A percentile compares a stretch with the other conserved stretches of the same genome.
Evolutionary conservation across 164 flowering plant genomes (phyloP).

Genomic region (Vitis rupestris): DNA sequence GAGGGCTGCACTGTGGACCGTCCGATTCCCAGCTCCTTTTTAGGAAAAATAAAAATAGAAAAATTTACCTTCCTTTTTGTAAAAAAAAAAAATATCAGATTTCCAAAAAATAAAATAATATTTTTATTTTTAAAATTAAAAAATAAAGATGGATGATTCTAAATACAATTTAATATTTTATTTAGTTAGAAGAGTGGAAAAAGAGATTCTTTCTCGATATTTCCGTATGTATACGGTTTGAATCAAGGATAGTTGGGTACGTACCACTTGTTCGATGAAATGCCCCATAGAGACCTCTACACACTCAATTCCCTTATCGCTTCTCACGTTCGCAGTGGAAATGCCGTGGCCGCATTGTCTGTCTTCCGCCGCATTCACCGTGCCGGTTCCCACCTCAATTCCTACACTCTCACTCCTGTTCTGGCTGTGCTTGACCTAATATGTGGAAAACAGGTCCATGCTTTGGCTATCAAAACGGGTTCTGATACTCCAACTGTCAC

Average conservation of each 20-base stretch:
- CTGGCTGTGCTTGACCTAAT: constrained; percentile 24
- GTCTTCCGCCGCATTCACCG: constrained; percentile 34
- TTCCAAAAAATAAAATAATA: too few relatives aligned
- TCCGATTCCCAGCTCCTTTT: too few relatives aligned
- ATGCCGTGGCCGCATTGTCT: constrained; percentile 31
- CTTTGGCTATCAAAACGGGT: constrained; percentile 38
- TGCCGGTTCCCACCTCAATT: constrained; percentile 15
- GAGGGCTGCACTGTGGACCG: too few relatives aligned
- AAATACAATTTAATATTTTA: too few relatives aligned
- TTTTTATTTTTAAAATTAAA: too few relatives aligned
- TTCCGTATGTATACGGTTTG: too few relatives aligned
- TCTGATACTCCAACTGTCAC: constrained; percentile 27
- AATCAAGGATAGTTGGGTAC: neutral
- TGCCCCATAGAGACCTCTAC: constrained; percentile 20
- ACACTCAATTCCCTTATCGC: constrained; percentile 39
- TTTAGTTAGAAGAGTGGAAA: too few relatives aligned
- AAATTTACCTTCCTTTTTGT: too few relatives aligned
- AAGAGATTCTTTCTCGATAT: too few relatives aligned
- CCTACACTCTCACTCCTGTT: constrained; percentile 48
- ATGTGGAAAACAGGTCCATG: constrained; percentile 46
- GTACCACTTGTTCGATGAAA: constrained; percentile 31
- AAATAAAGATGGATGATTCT: too few relatives aligned
- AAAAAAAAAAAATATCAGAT: too few relatives aligned
- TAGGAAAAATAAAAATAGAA: too few relatives aligned
- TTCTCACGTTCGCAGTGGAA: constrained; percentile 21